Conservation (phyloP, 2,329 filamentous ascomycete genomes). For the Diaporthe citri region DNA sequence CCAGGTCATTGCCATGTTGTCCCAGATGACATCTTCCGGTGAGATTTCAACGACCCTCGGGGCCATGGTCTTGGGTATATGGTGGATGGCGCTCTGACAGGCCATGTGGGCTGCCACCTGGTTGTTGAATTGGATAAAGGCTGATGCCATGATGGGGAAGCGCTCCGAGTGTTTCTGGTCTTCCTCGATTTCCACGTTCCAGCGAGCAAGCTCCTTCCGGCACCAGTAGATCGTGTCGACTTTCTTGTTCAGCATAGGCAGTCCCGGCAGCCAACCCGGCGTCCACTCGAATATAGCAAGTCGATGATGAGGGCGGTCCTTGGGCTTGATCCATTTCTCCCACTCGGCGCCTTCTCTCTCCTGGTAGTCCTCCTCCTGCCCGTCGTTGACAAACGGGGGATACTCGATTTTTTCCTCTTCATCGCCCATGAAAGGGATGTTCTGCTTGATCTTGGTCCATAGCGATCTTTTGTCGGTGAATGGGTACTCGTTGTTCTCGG, state of each 20-base stretch:
- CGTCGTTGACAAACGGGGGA: constrained; percentile 71
- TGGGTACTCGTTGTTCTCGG: constrained; percentile 59
- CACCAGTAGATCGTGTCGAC: constrained; percentile 96
- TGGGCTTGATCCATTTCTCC: constrained; percentile 84
- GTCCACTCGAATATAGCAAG: constrained; percentile 71
- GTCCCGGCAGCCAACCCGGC: constrained; percentile 77
- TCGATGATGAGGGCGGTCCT: constrained; percentile 87
- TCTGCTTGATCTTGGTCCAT: constrained; percentile 63
- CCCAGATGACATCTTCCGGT: constrained; percentile 93
- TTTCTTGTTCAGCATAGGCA: constrained; percentile 88
- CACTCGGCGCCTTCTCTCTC: constrained; percentile 73
- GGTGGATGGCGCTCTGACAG: constrained; percentile 90
- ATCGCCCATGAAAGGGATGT: constrained; percentile 63
- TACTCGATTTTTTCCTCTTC: constrained; percentile 67
- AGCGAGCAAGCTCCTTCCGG: constrained; percentile 83
- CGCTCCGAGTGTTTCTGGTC: constrained; percentile 89
- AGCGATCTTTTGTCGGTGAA: constrained; percentile 55
- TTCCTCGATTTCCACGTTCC: constrained; percentile 92
- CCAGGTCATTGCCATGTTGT: constrained; percentile 96
- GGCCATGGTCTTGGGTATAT: constrained; percentile 92
- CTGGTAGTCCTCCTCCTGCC: constrained; percentile 71
- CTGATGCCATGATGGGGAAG: constrained; percentile 93
- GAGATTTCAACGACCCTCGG: constrained; percentile 94
- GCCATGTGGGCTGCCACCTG: constrained; percentile 99
- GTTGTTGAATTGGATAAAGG: constrained; percentile 98